phyloP scores from a whole-genome alignment of 2,329 filamentous ascomycete genomes.

The Fusarium coffeatum region DNA sequence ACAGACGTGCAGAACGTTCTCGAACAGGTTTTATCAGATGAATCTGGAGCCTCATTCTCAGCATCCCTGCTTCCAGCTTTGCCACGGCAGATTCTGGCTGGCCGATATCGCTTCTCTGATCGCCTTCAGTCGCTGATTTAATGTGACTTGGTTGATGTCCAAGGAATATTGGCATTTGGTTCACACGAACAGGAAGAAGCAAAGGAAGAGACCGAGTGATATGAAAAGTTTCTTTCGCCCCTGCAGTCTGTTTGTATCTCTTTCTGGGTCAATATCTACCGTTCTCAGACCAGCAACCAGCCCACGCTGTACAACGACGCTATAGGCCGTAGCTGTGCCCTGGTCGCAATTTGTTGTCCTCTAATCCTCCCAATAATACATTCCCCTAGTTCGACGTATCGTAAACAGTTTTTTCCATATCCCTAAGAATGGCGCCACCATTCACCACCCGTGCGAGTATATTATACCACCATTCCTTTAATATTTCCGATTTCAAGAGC shows the following conservation, averaged over 20 bases:
- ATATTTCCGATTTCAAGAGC: background rate
- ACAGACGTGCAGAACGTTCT: background rate
- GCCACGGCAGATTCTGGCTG: background rate
- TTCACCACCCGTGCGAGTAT: too few species aligned
- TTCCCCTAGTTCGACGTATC: background rate
- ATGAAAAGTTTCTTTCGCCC: background rate
- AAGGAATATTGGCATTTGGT: background rate
- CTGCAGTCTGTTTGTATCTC: background rate
- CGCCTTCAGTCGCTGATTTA: background rate
- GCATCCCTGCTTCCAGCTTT: background rate
- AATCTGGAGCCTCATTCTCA: background rate
- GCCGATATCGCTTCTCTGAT: background rate
- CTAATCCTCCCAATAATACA: background rate
- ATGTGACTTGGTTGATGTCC: background rate
- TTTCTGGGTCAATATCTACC: background rate
- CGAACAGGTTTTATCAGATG: background rate
- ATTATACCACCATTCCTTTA: too few species aligned
- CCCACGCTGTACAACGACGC: too few species aligned
- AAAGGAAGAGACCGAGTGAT: background rate
- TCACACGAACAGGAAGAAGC: background rate
- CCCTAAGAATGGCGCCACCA: rapidly evolving
- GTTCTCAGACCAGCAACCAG: background rate
- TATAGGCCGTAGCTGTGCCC: background rate
- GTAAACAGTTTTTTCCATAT: background rate
- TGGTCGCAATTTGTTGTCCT: background rate